Evolutionary conservation across 2,329 filamentous ascomycete genomes (phyloP).

Genomic region (Fusarium burgessii): DNA sequence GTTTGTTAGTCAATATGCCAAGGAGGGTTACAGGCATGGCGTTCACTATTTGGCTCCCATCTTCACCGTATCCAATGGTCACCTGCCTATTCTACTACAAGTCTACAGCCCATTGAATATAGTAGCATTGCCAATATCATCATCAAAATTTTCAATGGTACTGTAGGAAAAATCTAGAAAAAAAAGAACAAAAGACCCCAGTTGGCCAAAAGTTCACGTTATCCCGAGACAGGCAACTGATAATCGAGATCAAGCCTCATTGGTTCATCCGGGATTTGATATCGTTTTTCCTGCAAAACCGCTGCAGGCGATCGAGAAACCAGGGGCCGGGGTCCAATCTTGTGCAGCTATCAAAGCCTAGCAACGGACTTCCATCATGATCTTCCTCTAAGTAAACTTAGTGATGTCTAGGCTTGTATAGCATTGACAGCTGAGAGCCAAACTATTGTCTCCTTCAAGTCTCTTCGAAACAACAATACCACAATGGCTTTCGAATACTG

Average conservation of each 20-base stretch:
- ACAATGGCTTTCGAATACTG: neutral
- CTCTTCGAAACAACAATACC: neutral
- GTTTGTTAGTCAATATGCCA: slow-evolving; percentile 5
- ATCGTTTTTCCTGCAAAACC: slow-evolving; percentile 30
- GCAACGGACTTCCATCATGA: neutral
- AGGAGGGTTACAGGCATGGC: neutral
- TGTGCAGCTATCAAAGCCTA: slow-evolving; percentile 13
- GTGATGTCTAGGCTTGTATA: neutral
- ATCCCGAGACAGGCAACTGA: slow-evolving; percentile 41
- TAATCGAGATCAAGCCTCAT: slow-evolving; percentile 20
- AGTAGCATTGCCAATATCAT: neutral
- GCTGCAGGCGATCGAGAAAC: slow-evolving; percentile 38
- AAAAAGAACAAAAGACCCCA: slow-evolving; percentile 30
- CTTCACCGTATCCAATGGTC: neutral
- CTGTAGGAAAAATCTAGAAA: slow-evolving; percentile 10
- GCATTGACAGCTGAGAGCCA: neutral
- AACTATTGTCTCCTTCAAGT: neutral
- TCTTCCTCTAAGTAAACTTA: neutral
- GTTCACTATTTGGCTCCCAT: neutral
- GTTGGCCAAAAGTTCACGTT: slow-evolving; percentile 16
- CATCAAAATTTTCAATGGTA: slow-evolving; percentile 29
- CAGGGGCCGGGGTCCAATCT: slow-evolving; percentile 29
- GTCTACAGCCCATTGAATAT: neutral
- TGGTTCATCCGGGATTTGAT: slow-evolving; percentile 23
- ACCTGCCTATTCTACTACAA: slow-evolving; percentile 12